phyloP scores from a whole-genome alignment of 495 filamentous ascomycete species.

The Bombardia bombarda region DNA sequence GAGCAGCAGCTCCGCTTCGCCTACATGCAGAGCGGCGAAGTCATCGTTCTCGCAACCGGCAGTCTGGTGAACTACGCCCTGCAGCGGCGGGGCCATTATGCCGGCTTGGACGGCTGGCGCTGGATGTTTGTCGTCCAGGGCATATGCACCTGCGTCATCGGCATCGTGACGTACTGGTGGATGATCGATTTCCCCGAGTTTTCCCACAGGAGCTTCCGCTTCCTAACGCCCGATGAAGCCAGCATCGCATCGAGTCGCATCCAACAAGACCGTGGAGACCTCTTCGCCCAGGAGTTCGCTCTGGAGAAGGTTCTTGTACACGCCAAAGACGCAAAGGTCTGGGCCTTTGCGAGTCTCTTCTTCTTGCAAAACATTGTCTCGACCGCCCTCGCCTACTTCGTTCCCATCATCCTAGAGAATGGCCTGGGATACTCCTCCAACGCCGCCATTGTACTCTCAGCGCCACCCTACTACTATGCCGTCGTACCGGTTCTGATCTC shows the following conservation, averaged over 20 bases:
- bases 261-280: conserved; percentile 57
- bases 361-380: conserved; percentile 69
- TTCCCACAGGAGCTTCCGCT: conserved; percentile 50
- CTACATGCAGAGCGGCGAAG: conserved; percentile 62
- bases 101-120: conserved; percentile 60
- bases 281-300: conserved; percentile 51
- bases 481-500: conserved; percentile 63
- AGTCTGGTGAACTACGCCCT: conserved; percentile 66
- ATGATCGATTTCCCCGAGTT: conserved; percentile 76
- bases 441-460: conserved; percentile 60
- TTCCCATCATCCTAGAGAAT: conserved; percentile 62
- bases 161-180: conserved; percentile 66
- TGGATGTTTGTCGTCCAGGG: conserved; percentile 72
- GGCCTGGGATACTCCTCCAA: conserved; percentile 66
- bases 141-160: conserved; percentile 54
- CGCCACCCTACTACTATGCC: conserved; percentile 72
- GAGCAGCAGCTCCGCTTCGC: conserved; percentile 74
- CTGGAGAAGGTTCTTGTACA: conserved; percentile 51
- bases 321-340: conserved; percentile 61
- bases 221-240: conserved; percentile 53
- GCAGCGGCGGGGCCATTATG: conserved; percentile 52
- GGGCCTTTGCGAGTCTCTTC: conserved; percentile 64
- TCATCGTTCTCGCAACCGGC: conserved; percentile 60
- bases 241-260: conserved; percentile 50
- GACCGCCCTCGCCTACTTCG: conserved; percentile 59